These are phyloP conservation scores for Petunia secreta DNA, from an alignment of 257 asterid species.

Conservation along the genomic window DNA sequence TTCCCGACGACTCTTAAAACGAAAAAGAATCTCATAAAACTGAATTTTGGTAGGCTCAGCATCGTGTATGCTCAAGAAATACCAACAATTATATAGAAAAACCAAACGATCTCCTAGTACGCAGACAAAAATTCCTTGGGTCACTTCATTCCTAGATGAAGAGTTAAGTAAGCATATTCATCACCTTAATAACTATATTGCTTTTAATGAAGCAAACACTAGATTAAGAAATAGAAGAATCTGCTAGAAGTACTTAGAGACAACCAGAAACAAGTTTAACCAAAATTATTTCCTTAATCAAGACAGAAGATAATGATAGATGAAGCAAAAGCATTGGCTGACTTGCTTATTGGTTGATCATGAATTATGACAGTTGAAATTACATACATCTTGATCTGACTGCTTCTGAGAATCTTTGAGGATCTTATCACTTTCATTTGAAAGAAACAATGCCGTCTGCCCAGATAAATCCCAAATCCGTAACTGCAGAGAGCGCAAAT, in stretches of 20 bases:
- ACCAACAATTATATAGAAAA: neutral
- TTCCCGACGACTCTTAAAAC: neutral
- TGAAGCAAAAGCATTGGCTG: constrained; percentile 16
- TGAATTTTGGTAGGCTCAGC: constrained; percentile 7
- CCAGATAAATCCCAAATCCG: constrained; percentile 97
- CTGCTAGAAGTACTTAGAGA: constrained; percentile 7
- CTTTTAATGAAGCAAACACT: constrained; percentile 11
- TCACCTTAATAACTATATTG: neutral
- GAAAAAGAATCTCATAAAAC: constrained; percentile 1
- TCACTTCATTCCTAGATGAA: neutral
- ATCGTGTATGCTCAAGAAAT: constrained; percentile 9
- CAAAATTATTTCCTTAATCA: constrained; percentile 17
- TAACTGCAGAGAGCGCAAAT: constrained; percentile 54
- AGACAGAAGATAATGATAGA: constrained; percentile 21
- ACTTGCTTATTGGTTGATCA: constrained; percentile 25
- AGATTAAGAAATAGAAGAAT: constrained; percentile 7
- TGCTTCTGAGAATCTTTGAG: constrained; percentile 67
- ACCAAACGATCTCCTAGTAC: constrained; percentile 14
- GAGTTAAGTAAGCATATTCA: constrained; percentile 16
- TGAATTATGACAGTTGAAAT: constrained; percentile 29
- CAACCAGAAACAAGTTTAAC: neutral
- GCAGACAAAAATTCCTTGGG: neutral
- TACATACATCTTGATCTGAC: constrained; percentile 82
- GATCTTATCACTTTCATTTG: constrained; percentile 65
- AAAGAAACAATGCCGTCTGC: constrained; percentile 65